A percentile compares a stretch with the other conserved stretches of the same genome.
Evolutionary conservation across 2,329 filamentous ascomycete genomes (phyloP).

Genomic region (Dactylella cylindrospora): DNA sequence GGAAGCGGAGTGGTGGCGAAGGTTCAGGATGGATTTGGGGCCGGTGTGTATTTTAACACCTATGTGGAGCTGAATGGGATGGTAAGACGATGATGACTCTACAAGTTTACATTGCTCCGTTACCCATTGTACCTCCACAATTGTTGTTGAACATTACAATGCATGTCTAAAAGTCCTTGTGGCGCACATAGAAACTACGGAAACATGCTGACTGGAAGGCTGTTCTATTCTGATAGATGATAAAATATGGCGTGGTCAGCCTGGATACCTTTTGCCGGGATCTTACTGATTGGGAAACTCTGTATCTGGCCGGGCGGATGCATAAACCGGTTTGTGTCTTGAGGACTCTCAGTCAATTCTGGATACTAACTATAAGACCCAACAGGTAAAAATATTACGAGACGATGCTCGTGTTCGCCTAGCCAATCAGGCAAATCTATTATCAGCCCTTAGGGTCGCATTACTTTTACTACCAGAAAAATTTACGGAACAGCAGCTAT

Average conservation of each 20-base stretch:
- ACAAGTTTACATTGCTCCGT: neutral
- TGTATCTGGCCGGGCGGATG: conserved; percentile 92
- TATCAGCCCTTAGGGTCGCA: conserved; percentile 86
- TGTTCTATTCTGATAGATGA: conserved; percentile 58
- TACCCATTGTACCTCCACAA: neutral
- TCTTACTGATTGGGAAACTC: conserved; percentile 84
- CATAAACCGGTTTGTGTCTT: conserved; percentile 83
- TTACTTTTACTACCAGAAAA: conserved; percentile 78
- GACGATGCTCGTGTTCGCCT: conserved; percentile 90
- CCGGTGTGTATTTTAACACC: conserved; percentile 96
- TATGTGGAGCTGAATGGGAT: conserved; percentile 93
- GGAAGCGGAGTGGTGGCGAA: conserved; percentile 82
- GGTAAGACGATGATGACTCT: conserved; percentile 21
- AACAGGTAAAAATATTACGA: conserved; percentile 77
- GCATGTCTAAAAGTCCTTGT: neutral
- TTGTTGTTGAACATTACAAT: neutral
- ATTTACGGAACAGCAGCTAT: conserved; percentile 86
- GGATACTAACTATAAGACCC: neutral
- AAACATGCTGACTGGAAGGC: neutral
- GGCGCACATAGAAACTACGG: no score
- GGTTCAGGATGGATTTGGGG: conserved; percentile 84
- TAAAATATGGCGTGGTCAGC: conserved; percentile 98
- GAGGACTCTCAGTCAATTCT: no score
- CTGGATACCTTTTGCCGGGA: conserved; percentile 85
- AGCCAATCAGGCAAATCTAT: conserved; percentile 91